phyloP scores from a whole-genome alignment of 2,329 filamentous ascomycete genomes.

The Xylariales sp. region DNA sequence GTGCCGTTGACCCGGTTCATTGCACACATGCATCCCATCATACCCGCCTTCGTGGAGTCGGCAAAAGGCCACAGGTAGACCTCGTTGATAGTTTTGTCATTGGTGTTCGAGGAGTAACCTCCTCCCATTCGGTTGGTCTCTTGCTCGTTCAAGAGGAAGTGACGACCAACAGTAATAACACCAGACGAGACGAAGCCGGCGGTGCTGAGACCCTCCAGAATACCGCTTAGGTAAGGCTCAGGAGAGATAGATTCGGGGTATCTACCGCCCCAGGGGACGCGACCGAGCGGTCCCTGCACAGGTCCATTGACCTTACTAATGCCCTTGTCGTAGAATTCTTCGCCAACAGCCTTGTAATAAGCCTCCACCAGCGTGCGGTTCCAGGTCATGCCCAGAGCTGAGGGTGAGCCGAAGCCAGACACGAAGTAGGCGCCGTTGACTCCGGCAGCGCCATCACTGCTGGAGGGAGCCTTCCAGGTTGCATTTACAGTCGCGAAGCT shows the following conservation, averaged over 20 bases:
- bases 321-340: slow-evolving; percentile 12
- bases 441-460: no score
- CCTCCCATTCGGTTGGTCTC: slow-evolving; percentile 9
- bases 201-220: not conserved
- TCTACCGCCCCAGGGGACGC: not conserved
- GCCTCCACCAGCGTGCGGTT: no score
- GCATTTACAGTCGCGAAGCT: no score
- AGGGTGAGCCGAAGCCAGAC: no score
- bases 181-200: slow-evolving; percentile 2
- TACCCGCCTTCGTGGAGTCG: slow-evolving; percentile 14
- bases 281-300: slow-evolving; percentile 8
- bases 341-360: no score
- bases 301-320: slow-evolving; percentile 11
- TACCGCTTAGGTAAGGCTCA: slow-evolving; percentile 5
- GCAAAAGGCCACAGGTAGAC: slow-evolving; percentile 18
- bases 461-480: no score
- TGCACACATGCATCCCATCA: slow-evolving; percentile 18
- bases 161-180: slow-evolving; percentile 6
- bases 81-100: slow-evolving; percentile 20
- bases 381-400: no score
- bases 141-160: slow-evolving; percentile 10
- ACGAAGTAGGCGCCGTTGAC: no score
- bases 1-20: slow-evolving; percentile 19
- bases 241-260: not conserved
- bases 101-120: slow-evolving; percentile 11